Conservation (phyloP, 352 stramenopile genomes). For the Phytophthora chlamydospora region DNA sequence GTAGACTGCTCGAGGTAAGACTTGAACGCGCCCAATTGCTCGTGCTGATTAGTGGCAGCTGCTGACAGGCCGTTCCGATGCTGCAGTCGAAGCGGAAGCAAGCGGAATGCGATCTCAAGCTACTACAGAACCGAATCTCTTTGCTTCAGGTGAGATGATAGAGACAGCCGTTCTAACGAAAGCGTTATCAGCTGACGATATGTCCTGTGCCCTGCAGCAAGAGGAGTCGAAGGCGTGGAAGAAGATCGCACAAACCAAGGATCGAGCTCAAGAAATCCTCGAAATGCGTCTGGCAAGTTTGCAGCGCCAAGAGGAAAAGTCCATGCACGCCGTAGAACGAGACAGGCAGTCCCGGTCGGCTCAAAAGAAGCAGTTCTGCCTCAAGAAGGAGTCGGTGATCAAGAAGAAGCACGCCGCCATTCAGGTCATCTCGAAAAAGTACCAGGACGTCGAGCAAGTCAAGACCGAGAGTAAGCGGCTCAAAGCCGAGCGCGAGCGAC, state of each 20-base stretch:
- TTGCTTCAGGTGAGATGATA: conserved; percentile 55
- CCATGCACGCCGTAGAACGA: conserved; percentile 40
- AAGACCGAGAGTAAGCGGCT: conserved; percentile 71
- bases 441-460: conserved; percentile 79
- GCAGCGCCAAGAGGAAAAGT: conserved; percentile 55
- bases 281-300: conserved; percentile 61
- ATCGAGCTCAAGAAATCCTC: conserved; percentile 73
- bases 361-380: conserved; percentile 60
- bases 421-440: conserved; percentile 77
- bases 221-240: conserved; percentile 82
- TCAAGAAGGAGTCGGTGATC: conserved; percentile 78
- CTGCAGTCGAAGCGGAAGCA: conserved; percentile 72
- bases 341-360: conserved; percentile 53
- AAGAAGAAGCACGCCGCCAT: conserved; percentile 80
- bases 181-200: neutral
- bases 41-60: neutral
- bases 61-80: neutral
- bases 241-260: conserved; percentile 81
- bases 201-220: conserved; percentile 34
- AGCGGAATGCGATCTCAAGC: conserved; percentile 71
- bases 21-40: neutral
- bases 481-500: conserved; percentile 62
- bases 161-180: neutral
- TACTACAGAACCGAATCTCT: conserved; percentile 75
- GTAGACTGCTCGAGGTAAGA: conserved; percentile 52